Conservation (phyloP, 345 rosid genomes). For the Bruguiera parviflora region DNA sequence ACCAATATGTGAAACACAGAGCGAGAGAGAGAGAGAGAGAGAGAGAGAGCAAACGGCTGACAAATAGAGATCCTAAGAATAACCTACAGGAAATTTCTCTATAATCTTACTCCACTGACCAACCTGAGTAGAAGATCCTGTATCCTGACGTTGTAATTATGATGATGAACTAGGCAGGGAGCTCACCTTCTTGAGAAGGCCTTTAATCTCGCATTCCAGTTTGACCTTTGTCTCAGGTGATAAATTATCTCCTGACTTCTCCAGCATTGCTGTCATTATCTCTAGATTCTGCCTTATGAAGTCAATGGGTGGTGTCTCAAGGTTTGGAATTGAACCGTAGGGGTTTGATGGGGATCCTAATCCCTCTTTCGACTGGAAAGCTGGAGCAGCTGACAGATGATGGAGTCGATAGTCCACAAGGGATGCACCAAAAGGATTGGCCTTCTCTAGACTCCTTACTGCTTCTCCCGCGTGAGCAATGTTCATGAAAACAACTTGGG, state of each 20-base stretch:
- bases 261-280: constrained; percentile 88
- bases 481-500: constrained; percentile 55
- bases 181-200: constrained; percentile 69
- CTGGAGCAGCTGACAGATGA: constrained; percentile 19
- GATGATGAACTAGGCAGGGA: constrained; percentile 54
- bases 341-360: constrained; percentile 24
- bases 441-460: constrained; percentile 47
- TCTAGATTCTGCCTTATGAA: constrained; percentile 73
- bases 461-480: constrained; percentile 60
- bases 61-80: constrained; percentile 1
- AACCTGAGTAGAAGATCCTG: constrained; percentile 10
- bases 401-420: constrained; percentile 45
- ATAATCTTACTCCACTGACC: neutral
- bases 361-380: constrained; percentile 15
- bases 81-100: constrained; percentile 5
- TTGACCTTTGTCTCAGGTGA: constrained; percentile 72
- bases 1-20: neutral
- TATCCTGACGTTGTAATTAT: constrained; percentile 4
- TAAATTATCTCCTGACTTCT: constrained; percentile 70
- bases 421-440: constrained; percentile 52
- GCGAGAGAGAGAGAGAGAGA: neutral
- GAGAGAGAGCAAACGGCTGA: neutral
- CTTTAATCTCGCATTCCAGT: constrained; percentile 68
- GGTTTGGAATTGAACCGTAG: constrained; percentile 26
- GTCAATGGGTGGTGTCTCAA: constrained; percentile 55